Base-by-base conservation (phyloP, 2,329 filamentous ascomycete genomes). In the Talaromyces piceae region DNA sequence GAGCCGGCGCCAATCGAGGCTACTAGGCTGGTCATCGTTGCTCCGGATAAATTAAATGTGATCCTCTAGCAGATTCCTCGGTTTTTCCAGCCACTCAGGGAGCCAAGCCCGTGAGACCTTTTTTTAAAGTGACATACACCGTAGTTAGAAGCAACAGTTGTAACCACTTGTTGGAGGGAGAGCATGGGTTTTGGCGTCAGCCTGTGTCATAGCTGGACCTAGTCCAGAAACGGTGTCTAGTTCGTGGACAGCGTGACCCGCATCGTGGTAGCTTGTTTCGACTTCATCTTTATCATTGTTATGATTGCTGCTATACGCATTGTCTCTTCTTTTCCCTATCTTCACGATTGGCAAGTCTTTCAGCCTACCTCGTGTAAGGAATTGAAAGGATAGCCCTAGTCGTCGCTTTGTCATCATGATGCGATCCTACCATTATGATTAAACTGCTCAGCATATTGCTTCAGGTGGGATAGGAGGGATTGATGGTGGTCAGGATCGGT, bases 241-340 rank as follows among this genome's bases (percentile, higher is more conserved):
- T 37, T 20, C 33, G 33, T 37, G 3, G 20, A 4, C 16, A 37
- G 33, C 16, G 13, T 18, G 33, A 7, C 33, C 33, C 16, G 33
- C 16, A 37, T 11, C 16, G 33, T 37, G 12, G 33, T 31, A 46
- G 45, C 16, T 25, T 46, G 45, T 46, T 46, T 46, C 45, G 31
- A 33, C 45, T 31, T 46, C 27, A 46, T n/a, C n/a, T n/a, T 30
- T 46, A 18, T 18, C 12, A 37, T 37, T 20, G 7, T 6, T 11
- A 20, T n/a, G n/a, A n/a, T 37, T 37, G 16, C 16, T 20, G 7
- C 6, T 20, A 37, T 37, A 37, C 5, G 31, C 11, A 18, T 7
- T 18, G 20, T 37, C 16, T 18, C 31, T 18, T 37, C 13, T 37
- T 9, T 12, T 18, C 16, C n/a, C 16, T 18, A 18, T 18, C 16